A percentile compares a stretch with the other conserved stretches of the same genome.
Conservation (phyloP, 331 rosid genomes). For the Pyrus hybrid region DNA sequence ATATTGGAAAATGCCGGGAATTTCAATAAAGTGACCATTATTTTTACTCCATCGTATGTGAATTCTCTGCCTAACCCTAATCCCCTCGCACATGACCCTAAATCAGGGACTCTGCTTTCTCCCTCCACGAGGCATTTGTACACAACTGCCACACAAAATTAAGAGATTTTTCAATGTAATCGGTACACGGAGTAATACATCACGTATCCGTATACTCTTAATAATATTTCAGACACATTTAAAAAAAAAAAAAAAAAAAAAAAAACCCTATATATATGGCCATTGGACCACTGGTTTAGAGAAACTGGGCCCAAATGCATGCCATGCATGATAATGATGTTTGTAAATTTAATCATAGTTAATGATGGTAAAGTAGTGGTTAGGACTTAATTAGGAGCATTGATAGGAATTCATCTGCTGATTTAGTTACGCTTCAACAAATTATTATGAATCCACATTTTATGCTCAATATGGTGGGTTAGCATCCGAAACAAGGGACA, state of each 20-base stretch:
- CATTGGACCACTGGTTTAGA: no score
- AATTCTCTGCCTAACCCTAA: background rate
- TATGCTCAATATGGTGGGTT: background rate
- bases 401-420: no score
- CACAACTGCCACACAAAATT: constrained; percentile 12
- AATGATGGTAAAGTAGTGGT: background rate
- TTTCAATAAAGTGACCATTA: constrained; percentile 2
- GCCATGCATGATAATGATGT: background rate
- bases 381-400: background rate
- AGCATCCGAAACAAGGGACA: background rate
- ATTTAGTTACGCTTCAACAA: background rate
- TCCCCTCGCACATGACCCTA: constrained; percentile 1
- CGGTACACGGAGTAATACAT: fast-evolving
- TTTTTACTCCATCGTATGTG: background rate
- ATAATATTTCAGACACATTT: background rate
- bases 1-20: constrained; percentile 3
- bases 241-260: background rate
- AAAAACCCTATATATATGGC: background rate
- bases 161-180: no score
- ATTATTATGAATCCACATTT: background rate
- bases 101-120: constrained; percentile 21
- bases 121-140: constrained; percentile 12
- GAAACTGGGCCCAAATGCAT: background rate
- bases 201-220: fast-evolving
- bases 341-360: background rate